Conservation (phyloP, 176 grass and related monocot genomes). For the Rhynchospora pubera region DNA sequence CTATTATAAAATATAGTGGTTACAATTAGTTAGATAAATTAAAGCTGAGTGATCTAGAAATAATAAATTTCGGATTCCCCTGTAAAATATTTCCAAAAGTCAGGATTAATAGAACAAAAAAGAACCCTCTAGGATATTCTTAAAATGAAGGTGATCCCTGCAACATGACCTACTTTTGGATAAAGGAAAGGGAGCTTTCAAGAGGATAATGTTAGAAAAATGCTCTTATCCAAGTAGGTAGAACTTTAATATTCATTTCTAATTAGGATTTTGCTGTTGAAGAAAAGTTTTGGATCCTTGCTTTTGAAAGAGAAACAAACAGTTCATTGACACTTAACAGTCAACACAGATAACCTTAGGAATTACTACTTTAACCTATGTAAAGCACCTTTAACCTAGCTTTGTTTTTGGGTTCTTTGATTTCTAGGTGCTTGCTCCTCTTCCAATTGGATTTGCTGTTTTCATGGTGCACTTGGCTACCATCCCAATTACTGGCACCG, state of each 20-base stretch:
- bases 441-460: slow-evolving; percentile 24
- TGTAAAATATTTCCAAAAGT: neutral
- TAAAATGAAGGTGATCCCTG: neutral
- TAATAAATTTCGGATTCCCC: neutral
- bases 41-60: neutral
- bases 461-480: slow-evolving; percentile 29
- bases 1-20: neutral
- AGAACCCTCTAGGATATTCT: neutral
- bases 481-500: slow-evolving; percentile 22
- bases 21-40: neutral
- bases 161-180: neutral
- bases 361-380: neutral
- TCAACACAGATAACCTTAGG: neutral
- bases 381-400: neutral
- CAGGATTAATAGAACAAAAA: neutral
- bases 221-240: neutral
- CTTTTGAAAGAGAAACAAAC: slow-evolving; percentile 8
- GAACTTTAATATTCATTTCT: neutral
- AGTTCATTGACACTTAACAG: neutral
- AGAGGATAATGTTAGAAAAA: neutral
- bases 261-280: neutral
- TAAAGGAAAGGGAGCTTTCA: neutral
- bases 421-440: slow-evolving; percentile 21
- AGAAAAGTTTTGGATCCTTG: neutral
- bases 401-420: neutral